Base-by-base conservation (phyloP, 2,329 filamentous ascomycete genomes). In the Thelonectria rubi region DNA sequence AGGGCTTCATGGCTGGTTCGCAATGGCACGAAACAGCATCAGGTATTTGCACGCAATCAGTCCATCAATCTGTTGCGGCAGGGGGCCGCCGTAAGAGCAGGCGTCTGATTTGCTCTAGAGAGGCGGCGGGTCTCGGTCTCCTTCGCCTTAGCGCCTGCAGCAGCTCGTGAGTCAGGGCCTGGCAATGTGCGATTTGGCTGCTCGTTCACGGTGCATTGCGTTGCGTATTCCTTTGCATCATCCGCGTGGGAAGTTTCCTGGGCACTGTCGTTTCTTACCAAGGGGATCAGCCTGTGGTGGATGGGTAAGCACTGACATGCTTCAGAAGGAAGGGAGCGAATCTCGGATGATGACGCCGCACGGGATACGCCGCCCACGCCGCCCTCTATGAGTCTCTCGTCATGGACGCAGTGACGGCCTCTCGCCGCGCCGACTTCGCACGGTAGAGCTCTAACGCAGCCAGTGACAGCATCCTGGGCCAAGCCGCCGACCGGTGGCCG, bases 61-160 rank as follows among this genome's bases (percentile, higher is more conserved):
- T 71, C 69, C 65, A 71, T 71, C 69, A 71, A 67, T 64, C 62
- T 57, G 59, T 60, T 63, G 60, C 56, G 62, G 62, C 64, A 66
- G 62, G 64, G 26, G 62, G 64, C 56, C 32, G 53, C 32, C 37
- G 43, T 34, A 46, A 60, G 60, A 12, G 43, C 46, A 52, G 57
- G 37, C 63, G 60, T 64, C 60, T 68, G 68, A 67, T 69, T 30
- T 71, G 68, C 65, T 60, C 53, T 20, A 58, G 63, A 40, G 62
- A 62, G 55, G 50, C 26, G 46, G 66, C 66, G 68, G 68, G 68
- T 68, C 68, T 68, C 68, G 58, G 54, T 58, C 58, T 60, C 59
- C 63, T 56, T 57, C 39, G 47, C 63, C 48, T 64, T 70, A 70
- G 68, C 68, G 68, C 52, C 58, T 66, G 49, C 59, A 58, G 37